Conservation (phyloP, 83 land plant species). For the Thuja plicata region DNA sequence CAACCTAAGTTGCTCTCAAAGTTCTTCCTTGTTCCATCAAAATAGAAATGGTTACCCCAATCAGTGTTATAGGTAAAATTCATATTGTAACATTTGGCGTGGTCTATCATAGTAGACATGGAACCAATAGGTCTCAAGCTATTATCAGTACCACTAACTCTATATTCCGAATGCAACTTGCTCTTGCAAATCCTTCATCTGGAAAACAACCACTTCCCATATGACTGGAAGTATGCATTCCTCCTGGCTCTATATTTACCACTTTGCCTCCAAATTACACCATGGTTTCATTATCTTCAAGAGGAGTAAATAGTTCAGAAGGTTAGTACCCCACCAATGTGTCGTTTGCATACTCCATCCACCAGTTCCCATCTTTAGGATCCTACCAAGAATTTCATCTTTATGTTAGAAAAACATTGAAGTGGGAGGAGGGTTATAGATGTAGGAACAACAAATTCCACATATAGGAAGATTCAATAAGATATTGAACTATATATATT, state of each 20-base stretch:
- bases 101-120: no score
- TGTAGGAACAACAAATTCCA: not conserved
- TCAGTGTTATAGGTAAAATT: no score
- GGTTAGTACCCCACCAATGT: conserved; percentile 68
- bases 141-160: conserved; percentile 41
- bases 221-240: conserved; percentile 43
- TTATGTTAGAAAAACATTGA: not conserved
- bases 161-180: conserved; percentile 42
- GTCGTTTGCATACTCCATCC: conserved; percentile 44
- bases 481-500: not conserved
- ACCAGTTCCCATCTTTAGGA: conserved; percentile 60
- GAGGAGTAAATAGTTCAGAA: conserved; percentile 36
- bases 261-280: conserved; percentile 71
- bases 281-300: conserved; percentile 41
- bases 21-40: no score
- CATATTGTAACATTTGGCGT: no score
- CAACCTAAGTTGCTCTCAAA: no score
- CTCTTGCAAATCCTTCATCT: conserved; percentile 42
- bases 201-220: conserved; percentile 73
- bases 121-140: no score
- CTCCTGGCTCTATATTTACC: conserved; percentile 32
- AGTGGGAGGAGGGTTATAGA: not conserved
- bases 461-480: not conserved
- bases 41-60: no score
- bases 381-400: conserved; percentile 28